phyloP scores from a whole-genome alignment of 2,329 filamentous ascomycete genomes.

The Allantophomopsis lycopodina region DNA sequence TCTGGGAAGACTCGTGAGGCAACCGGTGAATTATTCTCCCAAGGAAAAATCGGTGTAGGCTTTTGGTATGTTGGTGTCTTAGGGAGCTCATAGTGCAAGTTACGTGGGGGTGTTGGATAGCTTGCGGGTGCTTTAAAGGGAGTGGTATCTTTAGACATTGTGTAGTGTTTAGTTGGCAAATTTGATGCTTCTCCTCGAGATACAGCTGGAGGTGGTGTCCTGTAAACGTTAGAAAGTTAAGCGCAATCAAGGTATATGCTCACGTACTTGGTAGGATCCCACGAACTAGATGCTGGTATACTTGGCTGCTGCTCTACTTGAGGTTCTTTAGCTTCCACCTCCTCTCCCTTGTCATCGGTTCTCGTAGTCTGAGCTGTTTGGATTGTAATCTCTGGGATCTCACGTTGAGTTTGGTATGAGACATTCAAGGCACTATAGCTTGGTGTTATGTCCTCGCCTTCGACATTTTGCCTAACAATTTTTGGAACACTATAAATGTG shows the following conservation, averaged over 20 bases:
- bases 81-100: conserved; percentile 83
- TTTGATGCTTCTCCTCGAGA: conserved; percentile 77
- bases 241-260: conserved; percentile 10
- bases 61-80: conserved; percentile 42
- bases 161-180: conserved; percentile 66
- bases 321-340: conserved; percentile 15
- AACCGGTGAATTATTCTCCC: conserved; percentile 59
- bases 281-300: conserved; percentile 14
- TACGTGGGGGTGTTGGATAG: conserved; percentile 71
- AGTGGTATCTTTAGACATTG: conserved; percentile 64
- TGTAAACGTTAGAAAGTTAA: conserved; percentile 9
- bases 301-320: conserved; percentile 6
- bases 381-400: conserved; percentile 7
- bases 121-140: conserved; percentile 65
- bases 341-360: background rate
- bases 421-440: conserved; percentile 10
- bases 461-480: conserved; percentile 7
- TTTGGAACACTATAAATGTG: too few relatives aligned
- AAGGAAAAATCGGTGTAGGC: conserved; percentile 71
- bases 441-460: conserved; percentile 17
- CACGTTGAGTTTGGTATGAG: conserved; percentile 8
- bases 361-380: background rate
- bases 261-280: conserved; percentile 34
- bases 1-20: conserved; percentile 53
- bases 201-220: conserved; percentile 39